phyloP scores from a whole-genome alignment of 805 yeast species.

The Lipomyces anomalus region DNA sequence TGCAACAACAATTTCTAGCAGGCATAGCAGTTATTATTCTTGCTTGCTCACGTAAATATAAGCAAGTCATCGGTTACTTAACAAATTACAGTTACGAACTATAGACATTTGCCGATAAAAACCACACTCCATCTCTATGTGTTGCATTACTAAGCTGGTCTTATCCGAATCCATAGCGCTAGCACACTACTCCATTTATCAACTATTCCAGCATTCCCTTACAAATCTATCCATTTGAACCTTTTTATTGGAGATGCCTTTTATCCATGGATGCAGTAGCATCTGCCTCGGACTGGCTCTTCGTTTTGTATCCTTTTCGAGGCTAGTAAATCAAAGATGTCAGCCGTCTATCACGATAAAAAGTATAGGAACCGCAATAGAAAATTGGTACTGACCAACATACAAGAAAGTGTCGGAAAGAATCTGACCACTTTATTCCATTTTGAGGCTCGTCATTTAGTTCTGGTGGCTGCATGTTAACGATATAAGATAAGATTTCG shows the following conservation, averaged over 20 bases:
- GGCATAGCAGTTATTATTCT: too few relatives aligned
- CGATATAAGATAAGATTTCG: slow-evolving; percentile 73
- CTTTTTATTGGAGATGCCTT: slow-evolving; percentile 52
- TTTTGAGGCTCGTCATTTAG: slow-evolving; percentile 70
- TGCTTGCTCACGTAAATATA: too few relatives aligned
- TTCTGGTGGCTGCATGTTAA: slow-evolving; percentile 71
- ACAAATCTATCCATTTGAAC: slow-evolving; percentile 88
- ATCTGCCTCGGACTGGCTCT: slow-evolving; percentile 92
- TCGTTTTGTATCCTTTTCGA: slow-evolving; percentile 70
- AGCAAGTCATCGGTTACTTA: too few relatives aligned
- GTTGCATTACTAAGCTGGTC: too few relatives aligned
- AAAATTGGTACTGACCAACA: slow-evolving; percentile 42
- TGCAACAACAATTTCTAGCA: too few relatives aligned
- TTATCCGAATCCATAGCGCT: too few relatives aligned
- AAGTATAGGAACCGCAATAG: neutral
- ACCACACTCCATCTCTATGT: too few relatives aligned
- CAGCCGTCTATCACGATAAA: neutral
- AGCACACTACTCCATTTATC: too few relatives aligned
- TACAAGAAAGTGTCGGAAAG: slow-evolving; percentile 75
- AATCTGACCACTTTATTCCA: slow-evolving; percentile 72
- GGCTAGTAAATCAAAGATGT: slow-evolving; percentile 13
- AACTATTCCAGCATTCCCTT: slow-evolving; percentile 42
- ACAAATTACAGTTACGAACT: too few relatives aligned
- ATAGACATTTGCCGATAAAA: too few relatives aligned
- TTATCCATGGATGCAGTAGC: slow-evolving; percentile 89